Evolutionary conservation across 768 basidiomycete genomes (phyloP).

Genomic region (Mrakia hoshinonis): DNA sequence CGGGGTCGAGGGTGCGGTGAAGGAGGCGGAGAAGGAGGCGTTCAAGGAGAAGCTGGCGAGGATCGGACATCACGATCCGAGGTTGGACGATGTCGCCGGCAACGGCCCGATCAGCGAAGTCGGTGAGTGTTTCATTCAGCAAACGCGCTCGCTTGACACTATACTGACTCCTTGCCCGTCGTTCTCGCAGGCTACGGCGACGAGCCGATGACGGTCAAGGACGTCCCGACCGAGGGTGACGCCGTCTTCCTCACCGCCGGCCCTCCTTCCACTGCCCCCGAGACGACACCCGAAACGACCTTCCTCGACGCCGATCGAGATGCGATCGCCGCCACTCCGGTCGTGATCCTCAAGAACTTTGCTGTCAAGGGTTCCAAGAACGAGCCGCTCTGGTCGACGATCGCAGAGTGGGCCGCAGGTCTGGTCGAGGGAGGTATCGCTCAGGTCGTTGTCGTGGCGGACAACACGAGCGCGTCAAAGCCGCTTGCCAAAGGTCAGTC

Average conservation of each 20-base stretch:
- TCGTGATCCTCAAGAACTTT: slow-evolving; percentile 79
- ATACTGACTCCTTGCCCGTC: background rate
- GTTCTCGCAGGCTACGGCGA: slow-evolving; percentile 21
- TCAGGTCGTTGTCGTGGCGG: slow-evolving; percentile 82
- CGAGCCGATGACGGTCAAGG: slow-evolving; percentile 31
- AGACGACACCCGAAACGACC: slow-evolving; percentile 24
- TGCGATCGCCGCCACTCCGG: slow-evolving; percentile 59
- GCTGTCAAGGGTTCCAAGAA: slow-evolving; percentile 45
- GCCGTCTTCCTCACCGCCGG: slow-evolving; percentile 33
- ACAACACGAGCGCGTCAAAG: slow-evolving; percentile 75
- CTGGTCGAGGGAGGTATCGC: slow-evolving; percentile 82
- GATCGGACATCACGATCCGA: slow-evolving; percentile 78
- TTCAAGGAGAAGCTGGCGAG: slow-evolving; percentile 46
- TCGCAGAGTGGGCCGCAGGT: slow-evolving; percentile 76
- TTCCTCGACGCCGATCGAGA: slow-evolving; percentile 38
- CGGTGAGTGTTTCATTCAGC: slow-evolving; percentile 47
- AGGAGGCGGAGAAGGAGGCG: slow-evolving; percentile 32
- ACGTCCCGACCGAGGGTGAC: slow-evolving; percentile 33
- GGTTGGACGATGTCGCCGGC: slow-evolving; percentile 74
- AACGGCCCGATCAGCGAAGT: slow-evolving; percentile 80
- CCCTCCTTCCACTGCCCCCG: slow-evolving; percentile 14
- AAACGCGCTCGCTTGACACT: too few relatives aligned
- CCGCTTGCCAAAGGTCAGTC: slow-evolving; percentile 63
- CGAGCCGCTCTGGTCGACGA: slow-evolving; percentile 62
- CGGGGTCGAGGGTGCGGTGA: slow-evolving; percentile 7